These are phyloP conservation scores for Malassezia pachydermatis DNA, from an alignment of 1,284 basidiomycete genomes.

Conservation along the genomic window DNA sequence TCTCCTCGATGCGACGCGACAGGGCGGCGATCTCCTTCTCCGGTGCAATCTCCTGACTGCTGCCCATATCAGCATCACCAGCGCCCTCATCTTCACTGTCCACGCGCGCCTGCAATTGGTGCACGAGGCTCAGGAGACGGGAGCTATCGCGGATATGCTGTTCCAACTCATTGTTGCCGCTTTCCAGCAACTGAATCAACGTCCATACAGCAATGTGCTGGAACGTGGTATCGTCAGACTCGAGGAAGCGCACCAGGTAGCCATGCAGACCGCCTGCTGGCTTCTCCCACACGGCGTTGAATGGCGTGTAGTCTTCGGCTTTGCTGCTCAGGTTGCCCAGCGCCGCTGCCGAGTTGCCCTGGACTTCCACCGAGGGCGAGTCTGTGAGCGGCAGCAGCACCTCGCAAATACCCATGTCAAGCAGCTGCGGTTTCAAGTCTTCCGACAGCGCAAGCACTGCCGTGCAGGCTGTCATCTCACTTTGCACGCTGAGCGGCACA, in stretches of 20 bases:
- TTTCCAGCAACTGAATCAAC: slow-evolving; percentile 90
- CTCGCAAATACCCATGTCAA: slow-evolving; percentile 98
- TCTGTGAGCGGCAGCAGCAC: slow-evolving; percentile 93
- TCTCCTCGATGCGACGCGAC: slow-evolving; percentile 42
- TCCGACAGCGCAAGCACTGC: slow-evolving; percentile 53
- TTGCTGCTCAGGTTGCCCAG: slow-evolving; percentile 88
- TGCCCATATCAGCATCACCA: slow-evolving; percentile 22
- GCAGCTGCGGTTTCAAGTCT: slow-evolving; percentile 52
- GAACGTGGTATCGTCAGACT: slow-evolving; percentile 92
- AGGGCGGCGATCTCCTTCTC: slow-evolving; percentile 42
- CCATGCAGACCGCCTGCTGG: slow-evolving; percentile 93
- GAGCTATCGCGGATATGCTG: slow-evolving; percentile 42
- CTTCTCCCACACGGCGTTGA: slow-evolving; percentile 95
- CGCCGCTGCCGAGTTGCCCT: slow-evolving; percentile 95
- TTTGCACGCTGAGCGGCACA: slow-evolving; percentile 92
- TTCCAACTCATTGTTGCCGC: slow-evolving; percentile 58
- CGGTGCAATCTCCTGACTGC: slow-evolving; percentile 32
- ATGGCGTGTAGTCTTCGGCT: slow-evolving; percentile 90
- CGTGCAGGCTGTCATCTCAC: slow-evolving; percentile 98
- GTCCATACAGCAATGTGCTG: slow-evolving; percentile 95
- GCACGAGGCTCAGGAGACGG: slow-evolving; percentile 39
- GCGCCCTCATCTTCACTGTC: slow-evolving; percentile 20
- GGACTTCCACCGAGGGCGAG: slow-evolving; percentile 91
- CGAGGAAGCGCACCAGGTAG: slow-evolving; percentile 89
- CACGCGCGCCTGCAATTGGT: slow-evolving; percentile 24